These are phyloP conservation scores for Apostasia ramifera DNA, from an alignment of 106 monocot genomes.

Conservation along the genomic window DNA sequence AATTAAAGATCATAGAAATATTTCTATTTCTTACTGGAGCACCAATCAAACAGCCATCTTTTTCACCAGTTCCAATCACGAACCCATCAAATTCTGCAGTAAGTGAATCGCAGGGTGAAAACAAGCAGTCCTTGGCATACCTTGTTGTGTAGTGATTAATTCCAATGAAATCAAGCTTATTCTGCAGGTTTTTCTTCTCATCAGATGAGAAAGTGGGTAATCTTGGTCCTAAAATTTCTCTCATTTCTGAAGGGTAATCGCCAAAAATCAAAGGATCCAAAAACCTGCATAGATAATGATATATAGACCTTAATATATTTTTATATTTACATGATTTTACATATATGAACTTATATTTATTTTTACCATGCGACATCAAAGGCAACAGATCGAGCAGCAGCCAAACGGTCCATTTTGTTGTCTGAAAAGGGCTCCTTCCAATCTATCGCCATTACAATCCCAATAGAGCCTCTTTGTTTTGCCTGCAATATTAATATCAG, in stretches of 20 bases:
- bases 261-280: slow-evolving; percentile 44
- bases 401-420: slow-evolving; percentile 16
- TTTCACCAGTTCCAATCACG: slow-evolving; percentile 14
- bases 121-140: slow-evolving; percentile 45
- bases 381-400: slow-evolving; percentile 15
- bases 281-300: background rate
- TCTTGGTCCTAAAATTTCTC: slow-evolving; percentile 19
- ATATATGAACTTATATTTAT: too few species aligned
- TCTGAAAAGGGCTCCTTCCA: slow-evolving; percentile 30
- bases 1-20: background rate
- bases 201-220: slow-evolving; percentile 26
- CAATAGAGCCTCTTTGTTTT: slow-evolving; percentile 47
- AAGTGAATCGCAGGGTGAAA: slow-evolving; percentile 17
- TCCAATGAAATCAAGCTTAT: slow-evolving; percentile 42
- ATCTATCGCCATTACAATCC: slow-evolving; percentile 20
- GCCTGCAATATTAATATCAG: slow-evolving; percentile 1
- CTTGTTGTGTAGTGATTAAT: slow-evolving; percentile 46
- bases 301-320: too few species aligned
- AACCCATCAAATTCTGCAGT: slow-evolving; percentile 5
- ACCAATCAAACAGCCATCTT: slow-evolving; percentile 33
- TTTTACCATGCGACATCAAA: slow-evolving; percentile 37
- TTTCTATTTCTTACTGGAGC: slow-evolving; percentile 16
- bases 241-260: slow-evolving; percentile 43
- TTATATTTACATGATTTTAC: too few species aligned
- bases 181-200: slow-evolving; percentile 17